phyloP scores from a whole-genome alignment of 1,139 yeast genomes.

The Geotrichum bryndzae region DNA sequence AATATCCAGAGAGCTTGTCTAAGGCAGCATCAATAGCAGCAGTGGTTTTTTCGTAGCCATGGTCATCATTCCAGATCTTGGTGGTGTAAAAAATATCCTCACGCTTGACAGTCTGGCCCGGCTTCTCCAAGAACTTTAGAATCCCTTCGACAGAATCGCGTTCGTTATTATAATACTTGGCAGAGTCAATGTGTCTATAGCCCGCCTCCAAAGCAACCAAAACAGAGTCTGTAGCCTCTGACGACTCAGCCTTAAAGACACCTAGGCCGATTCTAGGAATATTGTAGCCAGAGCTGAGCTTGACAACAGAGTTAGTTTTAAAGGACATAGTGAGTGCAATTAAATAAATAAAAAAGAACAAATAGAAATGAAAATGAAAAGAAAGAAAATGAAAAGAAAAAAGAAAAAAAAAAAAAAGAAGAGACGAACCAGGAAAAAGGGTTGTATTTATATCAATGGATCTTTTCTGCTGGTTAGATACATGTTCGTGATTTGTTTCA shows the following conservation, averaged over 20 bases:
- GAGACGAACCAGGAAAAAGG: too few species aligned
- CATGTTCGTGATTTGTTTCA: too few species aligned
- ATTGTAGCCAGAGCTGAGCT: slow-evolving; percentile 12
- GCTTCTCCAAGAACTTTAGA: too few species aligned
- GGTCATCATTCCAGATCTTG: slow-evolving; percentile 54
- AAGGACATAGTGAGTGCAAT: background rate
- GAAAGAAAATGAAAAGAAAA: too few species aligned
- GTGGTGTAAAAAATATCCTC: slow-evolving; percentile 41
- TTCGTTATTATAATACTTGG: slow-evolving; percentile 54
- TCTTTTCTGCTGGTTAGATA: too few species aligned
- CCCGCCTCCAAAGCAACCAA: slow-evolving; percentile 54
- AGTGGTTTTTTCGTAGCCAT: slow-evolving; percentile 53
- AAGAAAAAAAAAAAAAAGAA: too few species aligned
- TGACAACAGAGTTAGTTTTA: background rate
- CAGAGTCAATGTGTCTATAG: slow-evolving; percentile 66
- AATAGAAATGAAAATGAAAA: too few species aligned
- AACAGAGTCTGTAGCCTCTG: slow-evolving; percentile 41
- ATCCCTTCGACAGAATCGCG: slow-evolving; percentile 24
- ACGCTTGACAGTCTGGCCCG: too few species aligned
- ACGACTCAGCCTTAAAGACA: slow-evolving; percentile 45
- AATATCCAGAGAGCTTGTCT: too few species aligned
- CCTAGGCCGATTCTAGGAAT: slow-evolving; percentile 61
- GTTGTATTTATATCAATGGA: too few species aligned
- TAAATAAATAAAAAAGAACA: too few species aligned
- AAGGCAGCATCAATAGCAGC: slow-evolving; percentile 23